phyloP scores from a whole-genome alignment of 352 stramenopile species.

The Phytopythium boreale region DNA sequence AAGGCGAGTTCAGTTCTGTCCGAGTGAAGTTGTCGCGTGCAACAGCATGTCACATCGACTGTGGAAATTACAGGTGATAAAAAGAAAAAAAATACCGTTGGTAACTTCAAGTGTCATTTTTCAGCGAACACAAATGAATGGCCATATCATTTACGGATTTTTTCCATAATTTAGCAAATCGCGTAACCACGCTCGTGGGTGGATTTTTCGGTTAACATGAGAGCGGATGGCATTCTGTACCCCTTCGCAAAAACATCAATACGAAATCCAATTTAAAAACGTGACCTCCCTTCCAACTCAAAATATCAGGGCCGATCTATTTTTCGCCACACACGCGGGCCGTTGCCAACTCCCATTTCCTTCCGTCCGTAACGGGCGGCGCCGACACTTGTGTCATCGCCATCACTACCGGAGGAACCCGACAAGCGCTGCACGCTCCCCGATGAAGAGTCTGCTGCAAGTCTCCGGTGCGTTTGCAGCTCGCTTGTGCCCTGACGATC shows the following conservation, averaged over 20 bases:
- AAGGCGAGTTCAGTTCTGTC: background rate
- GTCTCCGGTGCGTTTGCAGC: slow-evolving; percentile 25
- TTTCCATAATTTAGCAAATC: too few relatives aligned
- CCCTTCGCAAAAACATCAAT: background rate
- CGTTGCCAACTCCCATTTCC: too few relatives aligned
- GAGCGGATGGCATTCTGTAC: background rate
- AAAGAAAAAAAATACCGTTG: background rate
- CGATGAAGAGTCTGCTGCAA: slow-evolving; percentile 45
- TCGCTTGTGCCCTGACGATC: background rate
- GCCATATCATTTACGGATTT: too few relatives aligned
- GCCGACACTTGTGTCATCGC: background rate
- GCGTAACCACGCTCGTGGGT: background rate
- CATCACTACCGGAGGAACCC: background rate
- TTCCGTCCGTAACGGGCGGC: background rate
- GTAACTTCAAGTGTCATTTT: background rate
- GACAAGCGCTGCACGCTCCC: background rate
- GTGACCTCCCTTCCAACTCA: background rate
- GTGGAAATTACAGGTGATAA: background rate
- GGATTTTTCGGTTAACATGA: slow-evolving; percentile 1
- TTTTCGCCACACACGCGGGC: slow-evolving; percentile 4
- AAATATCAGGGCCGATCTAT: slow-evolving; percentile 9
- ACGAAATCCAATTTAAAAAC: background rate
- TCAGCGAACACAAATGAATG: background rate
- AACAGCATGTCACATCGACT: too few relatives aligned
- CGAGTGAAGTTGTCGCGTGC: background rate